phyloP scores from a whole-genome alignment of 768 basidiomycete species.

The Amanita rubescens region DNA sequence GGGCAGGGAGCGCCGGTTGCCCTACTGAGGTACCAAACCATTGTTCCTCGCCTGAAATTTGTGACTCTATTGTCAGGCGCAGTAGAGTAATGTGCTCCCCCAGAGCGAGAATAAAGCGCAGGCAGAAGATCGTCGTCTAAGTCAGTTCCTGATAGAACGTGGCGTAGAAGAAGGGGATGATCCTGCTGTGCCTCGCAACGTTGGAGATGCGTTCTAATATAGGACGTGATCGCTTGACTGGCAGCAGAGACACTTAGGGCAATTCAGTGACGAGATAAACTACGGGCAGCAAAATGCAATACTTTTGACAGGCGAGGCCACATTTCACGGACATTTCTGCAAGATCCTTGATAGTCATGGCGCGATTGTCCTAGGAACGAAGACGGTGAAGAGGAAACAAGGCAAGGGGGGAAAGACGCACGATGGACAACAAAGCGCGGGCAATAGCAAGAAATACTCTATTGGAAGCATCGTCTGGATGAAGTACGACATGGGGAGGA shows the following conservation, averaged over 20 bases:
- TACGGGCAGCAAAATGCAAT: conserved; percentile 12
- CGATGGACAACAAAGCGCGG: conserved; percentile 66
- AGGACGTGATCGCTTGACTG: conserved; percentile 78
- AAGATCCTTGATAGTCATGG: conserved; percentile 83
- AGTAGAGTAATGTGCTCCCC: conserved; percentile 49
- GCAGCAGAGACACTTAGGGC: conserved; percentile 61
- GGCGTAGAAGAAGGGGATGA: conserved; percentile 65
- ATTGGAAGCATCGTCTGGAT: conserved; percentile 64
- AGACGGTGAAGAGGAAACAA: conserved; percentile 10
- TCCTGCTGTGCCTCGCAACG: conserved; percentile 68
- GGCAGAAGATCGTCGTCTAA: conserved; percentile 69
- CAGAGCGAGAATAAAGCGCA: conserved; percentile 61
- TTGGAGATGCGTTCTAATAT: conserved; percentile 64
- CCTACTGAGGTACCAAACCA: conserved; percentile 75
- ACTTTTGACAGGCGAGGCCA: conserved; percentile 76
- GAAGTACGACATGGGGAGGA: conserved; percentile 42
- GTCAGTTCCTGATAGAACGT: conserved; percentile 62
- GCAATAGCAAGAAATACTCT: conserved; percentile 72
- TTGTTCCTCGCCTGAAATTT: conserved; percentile 72
- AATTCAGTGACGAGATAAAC: conserved; percentile 6
- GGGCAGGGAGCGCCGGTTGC: conserved; percentile 73
- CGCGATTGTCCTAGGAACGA: conserved; percentile 57
- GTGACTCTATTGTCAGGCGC: conserved; percentile 42
- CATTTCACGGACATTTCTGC: conserved; percentile 59
- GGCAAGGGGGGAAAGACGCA: conserved; percentile 30